Conservation (phyloP, 2,329 filamentous ascomycete species). For the Cadophora luteo-olivacea region DNA sequence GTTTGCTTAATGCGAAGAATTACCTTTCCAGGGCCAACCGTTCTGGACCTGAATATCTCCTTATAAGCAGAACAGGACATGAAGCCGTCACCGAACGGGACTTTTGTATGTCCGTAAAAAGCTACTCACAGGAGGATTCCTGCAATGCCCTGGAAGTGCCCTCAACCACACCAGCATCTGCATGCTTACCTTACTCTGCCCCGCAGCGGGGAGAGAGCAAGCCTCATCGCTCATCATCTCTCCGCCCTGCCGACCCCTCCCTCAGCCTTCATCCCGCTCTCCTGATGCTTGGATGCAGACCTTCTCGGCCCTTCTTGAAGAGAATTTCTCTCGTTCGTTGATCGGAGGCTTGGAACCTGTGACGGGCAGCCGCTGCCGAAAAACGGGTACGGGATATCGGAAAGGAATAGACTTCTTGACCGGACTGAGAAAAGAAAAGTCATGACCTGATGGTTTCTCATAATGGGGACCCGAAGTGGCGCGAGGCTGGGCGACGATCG, state of each 20-base stretch:
- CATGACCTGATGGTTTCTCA: constrained; percentile 5
- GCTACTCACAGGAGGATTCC: background rate
- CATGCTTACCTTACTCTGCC: background rate
- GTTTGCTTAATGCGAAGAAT: too few relatives aligned
- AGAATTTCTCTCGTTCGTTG: background rate
- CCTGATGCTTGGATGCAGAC: background rate
- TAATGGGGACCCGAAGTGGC: background rate
- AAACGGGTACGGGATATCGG: background rate
- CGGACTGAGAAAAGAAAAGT: background rate
- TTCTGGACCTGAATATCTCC: background rate
- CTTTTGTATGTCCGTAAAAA: background rate
- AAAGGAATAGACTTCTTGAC: background rate
- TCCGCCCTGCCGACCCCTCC: too few relatives aligned
- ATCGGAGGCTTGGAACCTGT: constrained; percentile 1
- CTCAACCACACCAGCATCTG: too few relatives aligned
- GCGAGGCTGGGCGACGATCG: constrained; percentile 4
- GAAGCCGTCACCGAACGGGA: background rate
- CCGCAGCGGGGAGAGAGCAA: constrained; percentile 18
- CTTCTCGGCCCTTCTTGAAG: constrained; percentile 8
- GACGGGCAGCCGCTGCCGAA: constrained; percentile 5
- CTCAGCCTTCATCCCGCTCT: background rate
- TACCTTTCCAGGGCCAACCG: background rate
- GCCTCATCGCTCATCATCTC: background rate
- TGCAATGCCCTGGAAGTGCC: background rate
- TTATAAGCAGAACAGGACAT: background rate